These are phyloP conservation scores for Aegilops bicornis DNA, from an alignment of 176 grass and related monocot genomes.

Conservation along the genomic window DNA sequence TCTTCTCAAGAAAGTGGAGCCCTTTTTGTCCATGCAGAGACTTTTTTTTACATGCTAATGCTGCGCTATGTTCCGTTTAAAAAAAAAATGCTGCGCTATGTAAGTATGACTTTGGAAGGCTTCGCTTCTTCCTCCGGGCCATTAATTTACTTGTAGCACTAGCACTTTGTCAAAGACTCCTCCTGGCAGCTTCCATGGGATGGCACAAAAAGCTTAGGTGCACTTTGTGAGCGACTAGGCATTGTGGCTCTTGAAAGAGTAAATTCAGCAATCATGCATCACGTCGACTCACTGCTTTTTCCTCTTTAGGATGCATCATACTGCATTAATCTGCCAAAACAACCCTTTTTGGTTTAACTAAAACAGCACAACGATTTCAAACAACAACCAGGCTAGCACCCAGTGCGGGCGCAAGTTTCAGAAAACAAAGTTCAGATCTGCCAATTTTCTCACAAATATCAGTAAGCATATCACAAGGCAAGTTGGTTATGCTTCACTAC, in stretches of 20 bases:
- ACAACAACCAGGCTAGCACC: not conserved
- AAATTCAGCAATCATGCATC: slow-evolving; percentile 30
- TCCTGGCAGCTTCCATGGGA: slow-evolving; percentile 28
- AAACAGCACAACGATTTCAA: not conserved
- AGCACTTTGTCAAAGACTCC: slow-evolving; percentile 35
- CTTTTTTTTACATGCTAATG: slow-evolving; percentile 2
- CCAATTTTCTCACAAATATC: too few relatives aligned
- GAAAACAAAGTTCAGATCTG: not conserved
- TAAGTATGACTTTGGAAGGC: not conserved
- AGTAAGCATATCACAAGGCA: too few relatives aligned
- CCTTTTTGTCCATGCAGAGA: slow-evolving; percentile 23
- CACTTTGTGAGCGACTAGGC: slow-evolving; percentile 35
- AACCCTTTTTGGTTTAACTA: not conserved
- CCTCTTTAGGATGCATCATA: not conserved
- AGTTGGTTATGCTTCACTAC: too few relatives aligned
- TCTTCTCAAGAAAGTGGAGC: slow-evolving; percentile 53
- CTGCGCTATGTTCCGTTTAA: not conserved
- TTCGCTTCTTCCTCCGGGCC: not conserved
- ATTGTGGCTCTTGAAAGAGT: slow-evolving; percentile 28
- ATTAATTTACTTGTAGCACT: slow-evolving; percentile 19
- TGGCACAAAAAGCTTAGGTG: slow-evolving; percentile 29
- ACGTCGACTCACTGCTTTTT: slow-evolving; percentile 19
- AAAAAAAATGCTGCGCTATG: too few relatives aligned
- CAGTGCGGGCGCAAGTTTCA: not conserved
- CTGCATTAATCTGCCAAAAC: not conserved